These are phyloP conservation scores for Tuber aestivum DNA, from an alignment of 495 filamentous ascomycete species.

Conservation along the genomic window DNA sequence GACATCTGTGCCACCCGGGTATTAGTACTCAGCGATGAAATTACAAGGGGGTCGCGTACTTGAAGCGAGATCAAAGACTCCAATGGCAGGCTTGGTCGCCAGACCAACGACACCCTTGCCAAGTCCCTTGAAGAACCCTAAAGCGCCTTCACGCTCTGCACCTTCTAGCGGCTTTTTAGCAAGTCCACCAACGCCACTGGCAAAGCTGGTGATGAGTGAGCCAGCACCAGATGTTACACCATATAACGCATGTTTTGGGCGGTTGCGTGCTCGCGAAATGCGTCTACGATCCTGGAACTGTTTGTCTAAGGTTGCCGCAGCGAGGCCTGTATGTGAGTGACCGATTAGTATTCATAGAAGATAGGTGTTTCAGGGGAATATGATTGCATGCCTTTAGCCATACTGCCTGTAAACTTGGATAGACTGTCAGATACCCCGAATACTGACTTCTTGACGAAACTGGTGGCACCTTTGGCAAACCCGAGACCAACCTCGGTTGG, in stretches of 20 bases:
- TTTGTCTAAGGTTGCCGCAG: slow-evolving; percentile 92
- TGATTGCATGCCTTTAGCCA: slow-evolving; percentile 65
- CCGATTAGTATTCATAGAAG: not conserved
- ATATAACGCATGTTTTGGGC: slow-evolving; percentile 93
- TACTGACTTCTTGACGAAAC: slow-evolving; percentile 96
- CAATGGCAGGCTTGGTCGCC: slow-evolving; percentile 93
- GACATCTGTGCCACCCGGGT: slow-evolving; percentile 52
- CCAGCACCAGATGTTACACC: slow-evolving; percentile 94
- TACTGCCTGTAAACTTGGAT: slow-evolving; percentile 91
- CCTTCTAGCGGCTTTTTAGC: slow-evolving; percentile 91
- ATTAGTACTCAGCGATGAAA: slow-evolving; percentile 34
- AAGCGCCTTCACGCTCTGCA: slow-evolving; percentile 87
- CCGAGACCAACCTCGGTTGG: slow-evolving; percentile 91
- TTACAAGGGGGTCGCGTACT: slow-evolving; percentile 42
- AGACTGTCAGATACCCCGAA: slow-evolving; percentile 95
- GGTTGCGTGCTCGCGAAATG: slow-evolving; percentile 85
- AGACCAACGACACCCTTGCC: slow-evolving; percentile 90
- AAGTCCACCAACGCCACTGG: slow-evolving; percentile 84
- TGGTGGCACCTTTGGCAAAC: slow-evolving; percentile 91
- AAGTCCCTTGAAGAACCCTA: slow-evolving; percentile 94
- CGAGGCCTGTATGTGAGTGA: slow-evolving; percentile 49
- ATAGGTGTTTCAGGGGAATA: not conserved
- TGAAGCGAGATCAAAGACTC: slow-evolving; percentile 91
- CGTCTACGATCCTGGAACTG: slow-evolving; percentile 95
- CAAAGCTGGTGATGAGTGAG: slow-evolving; percentile 85